Percentiles rank a stretch among this genome's conserved stretches.
Evolutionary conservation across 1,284 basidiomycete species (phyloP).

Genomic region (Tilletia setariae): DNA sequence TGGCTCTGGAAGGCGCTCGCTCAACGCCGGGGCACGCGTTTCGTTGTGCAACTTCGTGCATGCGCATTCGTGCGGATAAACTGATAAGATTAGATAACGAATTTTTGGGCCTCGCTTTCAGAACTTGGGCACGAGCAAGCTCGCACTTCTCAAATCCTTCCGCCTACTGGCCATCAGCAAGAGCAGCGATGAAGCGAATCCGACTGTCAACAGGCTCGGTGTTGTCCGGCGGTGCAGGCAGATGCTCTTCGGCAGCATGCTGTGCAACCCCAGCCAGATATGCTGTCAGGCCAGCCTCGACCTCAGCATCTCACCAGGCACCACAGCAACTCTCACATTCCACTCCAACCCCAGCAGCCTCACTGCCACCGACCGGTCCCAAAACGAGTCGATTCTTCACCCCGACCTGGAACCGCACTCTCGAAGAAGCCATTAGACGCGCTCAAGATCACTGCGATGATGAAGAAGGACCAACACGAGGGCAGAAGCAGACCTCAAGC

Average conservation of each 20-base stretch:
- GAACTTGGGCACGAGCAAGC: too few relatives aligned
- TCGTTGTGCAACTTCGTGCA: too few relatives aligned
- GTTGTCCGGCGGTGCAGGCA: not conserved
- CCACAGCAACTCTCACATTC: not conserved
- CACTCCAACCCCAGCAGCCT: not conserved
- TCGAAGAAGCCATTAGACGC: not conserved
- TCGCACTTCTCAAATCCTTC: too few relatives aligned
- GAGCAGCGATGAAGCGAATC: slow-evolving; percentile 1
- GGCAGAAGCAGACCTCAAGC: not conserved
- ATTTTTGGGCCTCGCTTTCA: too few relatives aligned
- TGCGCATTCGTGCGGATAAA: not conserved
- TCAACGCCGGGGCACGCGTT: too few relatives aligned
- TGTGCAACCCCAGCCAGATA: not conserved
- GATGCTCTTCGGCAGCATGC: not conserved
- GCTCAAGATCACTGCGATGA: too few relatives aligned
- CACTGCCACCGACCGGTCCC: not conserved
- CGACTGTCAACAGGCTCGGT: not conserved
- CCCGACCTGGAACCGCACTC: too few relatives aligned
- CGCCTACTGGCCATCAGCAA: not conserved
- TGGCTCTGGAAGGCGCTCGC: too few relatives aligned
- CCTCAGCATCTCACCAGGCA: not conserved
- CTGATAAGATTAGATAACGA: slow-evolving; percentile 9
- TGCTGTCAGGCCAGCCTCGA: not conserved
- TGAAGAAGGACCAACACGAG: not conserved
- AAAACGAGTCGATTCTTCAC: too few relatives aligned